Conservation (phyloP, 805 yeast genomes). For the Cyberlindnera euphorbiae region DNA sequence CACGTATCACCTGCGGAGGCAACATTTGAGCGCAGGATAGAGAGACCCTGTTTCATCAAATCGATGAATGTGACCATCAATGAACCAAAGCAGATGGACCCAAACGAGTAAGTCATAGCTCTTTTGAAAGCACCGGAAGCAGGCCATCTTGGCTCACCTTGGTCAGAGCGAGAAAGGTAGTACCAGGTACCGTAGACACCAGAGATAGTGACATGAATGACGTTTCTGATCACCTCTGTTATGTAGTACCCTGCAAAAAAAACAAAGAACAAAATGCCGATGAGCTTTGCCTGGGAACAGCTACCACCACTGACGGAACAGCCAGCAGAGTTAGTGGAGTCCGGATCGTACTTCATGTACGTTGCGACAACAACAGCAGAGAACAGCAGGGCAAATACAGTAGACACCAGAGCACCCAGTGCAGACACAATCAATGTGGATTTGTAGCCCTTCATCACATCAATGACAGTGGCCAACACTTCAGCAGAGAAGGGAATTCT, state of each 20-base stretch:
- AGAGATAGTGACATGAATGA: slow-evolving; percentile 74
- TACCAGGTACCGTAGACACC: slow-evolving; percentile 93
- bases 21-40: slow-evolving; percentile 47
- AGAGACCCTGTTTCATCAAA: slow-evolving; percentile 51
- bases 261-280: slow-evolving; percentile 67
- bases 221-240: slow-evolving; percentile 76
- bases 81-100: slow-evolving; percentile 86
- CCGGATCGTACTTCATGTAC: slow-evolving; percentile 71
- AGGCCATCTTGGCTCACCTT: slow-evolving; percentile 74
- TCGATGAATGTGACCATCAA: slow-evolving; percentile 69
- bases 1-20: slow-evolving; percentile 47
- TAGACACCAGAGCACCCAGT: slow-evolving; percentile 54
- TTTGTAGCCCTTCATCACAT: slow-evolving; percentile 70
- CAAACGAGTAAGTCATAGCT: slow-evolving; percentile 81
- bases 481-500: slow-evolving; percentile 74
- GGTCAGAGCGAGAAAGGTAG: slow-evolving; percentile 68
- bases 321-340: slow-evolving; percentile 39
- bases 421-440: slow-evolving; percentile 59
- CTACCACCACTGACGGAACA: slow-evolving; percentile 49
- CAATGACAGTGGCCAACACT: slow-evolving; percentile 65
- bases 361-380: slow-evolving; percentile 66
- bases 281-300: slow-evolving; percentile 54
- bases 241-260: slow-evolving; percentile 82
- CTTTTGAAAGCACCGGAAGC: slow-evolving; percentile 77
- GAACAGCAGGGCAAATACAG: slow-evolving; percentile 62